phyloP scores from a whole-genome alignment of 2,329 filamentous ascomycete genomes.

The Fusarium robinianum region DNA sequence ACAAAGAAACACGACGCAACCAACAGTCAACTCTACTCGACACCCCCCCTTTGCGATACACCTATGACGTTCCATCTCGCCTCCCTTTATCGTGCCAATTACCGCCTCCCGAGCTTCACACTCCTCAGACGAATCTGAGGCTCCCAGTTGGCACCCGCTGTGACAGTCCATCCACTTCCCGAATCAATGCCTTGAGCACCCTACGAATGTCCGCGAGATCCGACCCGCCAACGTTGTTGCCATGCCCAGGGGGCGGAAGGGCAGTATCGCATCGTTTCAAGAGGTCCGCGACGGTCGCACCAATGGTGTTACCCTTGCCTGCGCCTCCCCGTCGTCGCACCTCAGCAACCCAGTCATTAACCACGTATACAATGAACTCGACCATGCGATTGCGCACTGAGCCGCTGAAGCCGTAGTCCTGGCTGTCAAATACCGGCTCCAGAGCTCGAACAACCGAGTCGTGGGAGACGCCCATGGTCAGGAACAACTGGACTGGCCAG shows the following conservation, averaged over 20 bases:
- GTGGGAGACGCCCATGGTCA: conserved; percentile 60
- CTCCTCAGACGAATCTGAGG: conserved; percentile 51
- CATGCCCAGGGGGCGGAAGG: conserved; percentile 46
- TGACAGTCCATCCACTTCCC: conserved; percentile 51
- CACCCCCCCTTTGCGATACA: conserved; percentile 12
- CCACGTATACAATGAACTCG: conserved; percentile 57
- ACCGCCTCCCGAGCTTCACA: conserved; percentile 2
- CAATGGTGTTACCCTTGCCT: conserved; percentile 46
- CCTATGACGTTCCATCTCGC: conserved; percentile 10
- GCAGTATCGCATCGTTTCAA: conserved; percentile 55
- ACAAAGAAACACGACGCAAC: conserved; percentile 31
- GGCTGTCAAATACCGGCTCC: conserved; percentile 61
- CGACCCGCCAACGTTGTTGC: conserved; percentile 50
- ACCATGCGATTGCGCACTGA: conserved; percentile 54
- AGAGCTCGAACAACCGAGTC: conserved; percentile 60
- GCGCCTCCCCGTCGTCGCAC: conserved; percentile 52
- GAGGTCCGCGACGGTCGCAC: conserved; percentile 54
- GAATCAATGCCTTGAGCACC: conserved; percentile 48
- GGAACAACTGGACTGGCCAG: conserved; percentile 62
- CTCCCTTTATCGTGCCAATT: neutral
- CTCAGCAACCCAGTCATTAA: conserved; percentile 56
- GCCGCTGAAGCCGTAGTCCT: conserved; percentile 63
- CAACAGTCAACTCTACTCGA: conserved; percentile 24
- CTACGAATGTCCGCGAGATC: conserved; percentile 51
- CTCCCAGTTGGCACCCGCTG: conserved; percentile 49